Evolutionary conservation across 2,329 filamentous ascomycete genomes (phyloP), one percentile per base, ranked within the genome.

Genomic region (Diaporthe helianthi): DNA sequence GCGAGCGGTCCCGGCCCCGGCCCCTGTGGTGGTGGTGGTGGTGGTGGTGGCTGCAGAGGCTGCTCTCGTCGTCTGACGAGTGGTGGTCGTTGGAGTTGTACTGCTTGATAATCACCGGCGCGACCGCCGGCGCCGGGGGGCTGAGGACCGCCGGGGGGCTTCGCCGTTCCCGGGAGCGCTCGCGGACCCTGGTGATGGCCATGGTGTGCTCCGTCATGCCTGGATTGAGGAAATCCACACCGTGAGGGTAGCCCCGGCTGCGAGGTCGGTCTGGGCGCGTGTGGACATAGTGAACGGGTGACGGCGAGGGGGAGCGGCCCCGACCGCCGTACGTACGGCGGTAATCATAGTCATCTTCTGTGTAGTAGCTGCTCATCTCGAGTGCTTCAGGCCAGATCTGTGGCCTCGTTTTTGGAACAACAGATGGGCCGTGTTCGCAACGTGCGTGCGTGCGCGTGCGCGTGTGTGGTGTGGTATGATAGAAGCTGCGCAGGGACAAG

Each of bases 71-170:
- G 44, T 85, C 84, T 6, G 81, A 84, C 24, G 83, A 84, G 10
- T 76, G 78, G 73, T 75, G 75, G 49, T 75, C 71, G 69, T 80
- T 76, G 19, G 75, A 78, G 64, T 82, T 84, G 69, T 86, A 84
- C 76, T 88, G 89, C 75, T 88, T 87, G 76, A 89, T 88, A 65
- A 89, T 84, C 58, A 89, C 81, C 1, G 86, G 85, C 6, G 76
- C 72, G 19, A 79, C 77, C 22, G 75, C 77, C 12, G 76, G 76
- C 12, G 78, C 73, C 8, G 78, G 75, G 33, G 76, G 74, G 61
- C 71, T 75, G 22, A 76, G 74, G 22, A 75, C 75, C 72, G 67
- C 76, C 8, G 81, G 81, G 26, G 83, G 82, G 70, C 77, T 80
- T 22, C 81, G 81, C 41, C 83, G 82, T 71, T 86, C 84, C 29